Evolutionary conservation across 2,329 filamentous ascomycete species (phyloP), one percentile per base, ranked within the genome.

Genomic region (Neonectria neomacrospora): DNA sequence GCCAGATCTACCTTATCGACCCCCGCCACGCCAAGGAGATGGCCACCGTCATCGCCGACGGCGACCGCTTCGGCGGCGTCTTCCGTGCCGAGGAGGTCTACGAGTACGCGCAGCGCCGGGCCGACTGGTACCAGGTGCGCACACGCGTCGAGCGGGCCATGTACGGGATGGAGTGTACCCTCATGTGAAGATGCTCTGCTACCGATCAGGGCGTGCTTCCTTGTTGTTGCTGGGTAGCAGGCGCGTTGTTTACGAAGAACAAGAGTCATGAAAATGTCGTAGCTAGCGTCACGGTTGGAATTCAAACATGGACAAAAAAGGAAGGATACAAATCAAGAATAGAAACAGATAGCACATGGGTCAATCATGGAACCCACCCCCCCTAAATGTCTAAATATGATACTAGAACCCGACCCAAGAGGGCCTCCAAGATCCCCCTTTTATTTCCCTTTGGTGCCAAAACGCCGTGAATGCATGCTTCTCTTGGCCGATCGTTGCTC

Each of bases 41-140:
- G 84, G 96, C 96, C 6, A 91, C 91, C 2, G 93, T 99, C 59
- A 97, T 99, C 75, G 94, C 96, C 0, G 96, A 99, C 75, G 89
- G 88, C 1, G 92, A 95, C 74, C 87, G 95, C 2, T 99, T 98
- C 76, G 87, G 92, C 26, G 96, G 96, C 12, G 92, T 99, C 52
- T 97, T 98, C 74, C 87, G 94, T 20, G 93, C 95, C 0, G 96
- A 99, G 78, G 96, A 99, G 81, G 96, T 98, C 3, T 97, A 97
- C 74, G 95, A 98, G 82, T 99, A 96, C 81, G 96, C 95, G 1
- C 94, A 97, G 79, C 84, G 96, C 69, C 84, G 96, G 70, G 94
- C 94, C 53, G 96, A 99, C 80, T 99, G 96, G 96, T 97, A 96
- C 76, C 86, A 91, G 71, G 93, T 99, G 11, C 91, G 91, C 81